Evolutionary conservation across 23 red algal genomes (phyloP).

Genomic region (Gracilaria gracilis): DNA sequence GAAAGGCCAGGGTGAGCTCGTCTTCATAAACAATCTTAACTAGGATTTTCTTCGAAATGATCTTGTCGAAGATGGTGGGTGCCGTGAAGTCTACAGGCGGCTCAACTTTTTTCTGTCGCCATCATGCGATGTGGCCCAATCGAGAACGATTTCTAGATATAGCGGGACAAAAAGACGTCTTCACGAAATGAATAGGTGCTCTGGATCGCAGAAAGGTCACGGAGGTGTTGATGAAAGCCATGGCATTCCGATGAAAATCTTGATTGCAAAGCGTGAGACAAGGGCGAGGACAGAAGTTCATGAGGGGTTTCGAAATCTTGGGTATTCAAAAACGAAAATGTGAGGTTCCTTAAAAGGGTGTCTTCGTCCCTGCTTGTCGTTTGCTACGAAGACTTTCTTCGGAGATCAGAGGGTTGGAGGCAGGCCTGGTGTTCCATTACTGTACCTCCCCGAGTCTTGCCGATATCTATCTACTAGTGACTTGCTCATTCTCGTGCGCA

Average conservation of each 20-base stretch:
- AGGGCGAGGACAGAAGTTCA: not conserved
- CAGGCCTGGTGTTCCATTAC: no score
- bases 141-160: not conserved
- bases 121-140: not conserved
- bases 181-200: not conserved
- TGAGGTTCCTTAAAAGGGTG: no score
- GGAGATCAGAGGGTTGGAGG: no score
- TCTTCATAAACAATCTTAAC: slow-evolving; percentile 93
- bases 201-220: not conserved
- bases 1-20: slow-evolving; percentile 84
- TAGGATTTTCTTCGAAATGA: slow-evolving; percentile 89
- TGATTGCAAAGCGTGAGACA: no score
- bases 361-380: no score
- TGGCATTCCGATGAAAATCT: not conserved
- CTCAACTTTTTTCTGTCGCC: slow-evolving; percentile 41
- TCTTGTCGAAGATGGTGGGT: slow-evolving; percentile 81
- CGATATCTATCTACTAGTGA: not conserved
- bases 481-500: not conserved
- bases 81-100: slow-evolving; percentile 43
- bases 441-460: no score
- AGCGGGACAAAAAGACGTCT: not conserved
- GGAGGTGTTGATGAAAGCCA: slow-evolving; percentile 3
- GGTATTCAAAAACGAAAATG: no score
- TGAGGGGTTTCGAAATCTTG: not conserved
- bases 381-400: no score